Base-by-base conservation (phyloP, 208 protist species). In the Leptomonas seymouri region DNA sequence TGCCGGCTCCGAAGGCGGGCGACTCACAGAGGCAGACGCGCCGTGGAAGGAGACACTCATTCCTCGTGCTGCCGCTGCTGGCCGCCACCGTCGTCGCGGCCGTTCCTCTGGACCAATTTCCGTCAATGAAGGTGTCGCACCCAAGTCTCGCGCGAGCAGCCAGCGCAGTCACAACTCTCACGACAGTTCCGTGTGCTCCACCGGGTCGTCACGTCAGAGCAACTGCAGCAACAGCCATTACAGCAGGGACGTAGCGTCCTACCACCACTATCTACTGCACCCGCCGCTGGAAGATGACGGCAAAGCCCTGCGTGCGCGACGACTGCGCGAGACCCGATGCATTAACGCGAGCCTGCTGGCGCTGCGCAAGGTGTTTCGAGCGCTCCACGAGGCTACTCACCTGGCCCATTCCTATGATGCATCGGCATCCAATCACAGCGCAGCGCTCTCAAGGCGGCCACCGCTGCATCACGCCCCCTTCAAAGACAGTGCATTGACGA, bases 311-410 rank as follows among this genome's bases (percentile, higher is more conserved):
- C 71, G 53, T 12, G 66, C 44, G 44, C 64, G 70, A 54, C 81
- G 87, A 15, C 54, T n/a, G 41, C 54, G 66, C 16, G 87, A 93
- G 61, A 83, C 82, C 56, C 79, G 78, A 14, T 73, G 76, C 74
- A 95, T 95, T 65, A 95, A 95, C 78, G 82, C 79, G 31, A 93
- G 86, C n/a, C 73, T 95, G 56, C 78, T 95, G 28, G 87, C 87
- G 12, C 77, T 95, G 45, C 86, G 86, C 8, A 89, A 92, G 51
- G 90, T 95, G 9, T 78, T 95, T 8, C 87, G 89, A 44, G 76
- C 71, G 15, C 74, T 92, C 28, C 67, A 80, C 45, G 51, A 78
- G 31, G 54, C 60, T 0, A 59, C 54, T 7, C 28, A 59, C 11
- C 15, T 56, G 4, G 39, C 28, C 9, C 28, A 39, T 25, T 25